Conservation (phyloP, 2,329 filamentous ascomycete species). For the Cordyceps fumosorosea region DNA sequence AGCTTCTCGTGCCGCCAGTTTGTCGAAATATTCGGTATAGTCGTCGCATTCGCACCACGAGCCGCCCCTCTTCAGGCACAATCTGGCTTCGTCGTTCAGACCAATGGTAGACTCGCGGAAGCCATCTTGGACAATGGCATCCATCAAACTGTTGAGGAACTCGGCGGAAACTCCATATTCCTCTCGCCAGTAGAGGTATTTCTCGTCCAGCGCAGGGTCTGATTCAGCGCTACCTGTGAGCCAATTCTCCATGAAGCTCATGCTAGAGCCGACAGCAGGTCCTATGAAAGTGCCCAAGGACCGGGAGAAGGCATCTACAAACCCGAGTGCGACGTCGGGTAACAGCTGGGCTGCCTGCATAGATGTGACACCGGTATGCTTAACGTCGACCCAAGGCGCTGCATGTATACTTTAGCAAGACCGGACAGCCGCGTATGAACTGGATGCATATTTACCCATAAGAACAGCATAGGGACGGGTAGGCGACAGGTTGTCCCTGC, state of each 20-base stretch:
- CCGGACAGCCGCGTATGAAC: background rate
- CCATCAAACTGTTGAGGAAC: background rate
- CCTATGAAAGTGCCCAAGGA: background rate
- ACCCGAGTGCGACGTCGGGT: background rate
- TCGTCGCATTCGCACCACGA: background rate
- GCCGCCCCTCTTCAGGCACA: background rate
- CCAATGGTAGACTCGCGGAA: background rate
- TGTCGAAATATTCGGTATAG: background rate
- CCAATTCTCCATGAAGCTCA: background rate
- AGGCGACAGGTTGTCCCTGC: slow-evolving; percentile 22
- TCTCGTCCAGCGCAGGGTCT: background rate
- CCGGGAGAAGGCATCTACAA: background rate
- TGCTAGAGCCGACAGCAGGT: background rate
- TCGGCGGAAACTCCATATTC: background rate
- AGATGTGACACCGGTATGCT: slow-evolving; percentile 3
- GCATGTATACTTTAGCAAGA: background rate
- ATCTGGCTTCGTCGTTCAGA: background rate
- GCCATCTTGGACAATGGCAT: background rate
- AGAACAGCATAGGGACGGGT: slow-evolving; percentile 18
- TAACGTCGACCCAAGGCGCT: slow-evolving; percentile 14
- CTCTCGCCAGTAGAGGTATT: background rate
- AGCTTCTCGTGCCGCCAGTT: background rate
- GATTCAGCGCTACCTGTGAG: background rate
- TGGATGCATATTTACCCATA: slow-evolving; percentile 11
- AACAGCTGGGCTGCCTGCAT: background rate